phyloP scores from a whole-genome alignment of 805 yeast genomes.

The Wickerhamomyces subpelliculosus region DNA sequence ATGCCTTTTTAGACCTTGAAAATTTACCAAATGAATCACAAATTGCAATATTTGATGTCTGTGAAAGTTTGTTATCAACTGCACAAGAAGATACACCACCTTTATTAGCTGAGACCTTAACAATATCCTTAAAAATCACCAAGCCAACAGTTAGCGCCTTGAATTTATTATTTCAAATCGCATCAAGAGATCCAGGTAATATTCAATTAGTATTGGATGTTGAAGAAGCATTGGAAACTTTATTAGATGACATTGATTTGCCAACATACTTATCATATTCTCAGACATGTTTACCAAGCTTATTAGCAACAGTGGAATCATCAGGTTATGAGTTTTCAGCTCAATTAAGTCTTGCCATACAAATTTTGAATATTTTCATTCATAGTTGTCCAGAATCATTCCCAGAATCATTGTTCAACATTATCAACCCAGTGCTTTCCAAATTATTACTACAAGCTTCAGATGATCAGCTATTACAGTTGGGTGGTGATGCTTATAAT shows the following conservation, averaged over 20 bases:
- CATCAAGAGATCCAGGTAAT: conserved; percentile 70
- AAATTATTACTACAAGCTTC: conserved; percentile 30
- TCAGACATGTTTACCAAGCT: conserved; percentile 44
- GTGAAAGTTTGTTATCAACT: conserved; percentile 42
- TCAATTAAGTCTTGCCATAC: conserved; percentile 50
- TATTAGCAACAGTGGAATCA: conserved; percentile 19
- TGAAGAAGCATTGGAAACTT: conserved; percentile 56
- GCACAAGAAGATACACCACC: conserved; percentile 80
- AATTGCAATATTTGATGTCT: conserved; percentile 25
- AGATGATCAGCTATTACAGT: conserved; percentile 77
- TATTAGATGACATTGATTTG: conserved; percentile 42
- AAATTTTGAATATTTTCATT: conserved; percentile 44
- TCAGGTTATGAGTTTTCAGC: conserved; percentile 47
- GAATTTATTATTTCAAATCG: conserved; percentile 52
- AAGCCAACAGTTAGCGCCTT: conserved; percentile 29
- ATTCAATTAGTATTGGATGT: conserved; percentile 62
- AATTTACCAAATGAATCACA: conserved; percentile 17
- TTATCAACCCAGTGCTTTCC: conserved; percentile 35
- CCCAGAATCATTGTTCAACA: conserved; percentile 34
- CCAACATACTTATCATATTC: conserved; percentile 41
- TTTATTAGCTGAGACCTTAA: conserved; percentile 62
- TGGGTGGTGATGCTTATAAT: conserved; percentile 68
- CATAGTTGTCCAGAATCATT: conserved; percentile 33
- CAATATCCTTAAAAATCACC: conserved; percentile 46
- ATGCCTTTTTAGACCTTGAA: conserved; percentile 29